A percentile compares a stretch with the other conserved stretches of the same genome.
These are phyloP conservation scores for Colletotrichum neosansevieriae DNA, from an alignment of 2,329 filamentous ascomycete genomes.

Conservation along the genomic window DNA sequence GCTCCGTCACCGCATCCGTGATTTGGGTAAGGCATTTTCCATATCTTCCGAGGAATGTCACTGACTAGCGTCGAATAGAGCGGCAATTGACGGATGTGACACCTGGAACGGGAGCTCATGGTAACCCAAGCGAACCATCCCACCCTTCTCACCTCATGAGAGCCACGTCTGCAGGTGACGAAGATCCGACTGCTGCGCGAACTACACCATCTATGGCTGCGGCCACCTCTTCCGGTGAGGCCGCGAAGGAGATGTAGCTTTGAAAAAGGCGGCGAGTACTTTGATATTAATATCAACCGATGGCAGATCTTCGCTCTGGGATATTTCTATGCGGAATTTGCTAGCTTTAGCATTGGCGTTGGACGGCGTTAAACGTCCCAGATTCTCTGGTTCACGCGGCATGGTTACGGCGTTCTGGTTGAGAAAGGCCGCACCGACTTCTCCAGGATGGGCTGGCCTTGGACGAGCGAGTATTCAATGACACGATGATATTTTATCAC, in stretches of 20 bases:
- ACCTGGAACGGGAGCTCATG: constrained; percentile 44
- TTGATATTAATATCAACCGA: neutral
- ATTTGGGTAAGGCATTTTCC: constrained; percentile 68
- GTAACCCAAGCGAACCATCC: constrained; percentile 60
- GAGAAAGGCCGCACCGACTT: neutral
- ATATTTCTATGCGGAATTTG: neutral
- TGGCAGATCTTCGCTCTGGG: neutral
- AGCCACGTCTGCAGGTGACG: constrained; percentile 59
- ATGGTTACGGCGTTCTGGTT: constrained; percentile 17
- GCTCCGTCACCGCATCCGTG: constrained; percentile 79
- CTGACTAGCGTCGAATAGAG: constrained; percentile 53
- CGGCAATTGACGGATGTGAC: constrained; percentile 63
- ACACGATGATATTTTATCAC: no score
- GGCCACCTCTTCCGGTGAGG: neutral
- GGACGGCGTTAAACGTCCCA: constrained; percentile 1
- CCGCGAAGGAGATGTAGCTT: constrained; percentile 16
- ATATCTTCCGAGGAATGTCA: no score
- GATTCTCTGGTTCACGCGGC: constrained; percentile 1
- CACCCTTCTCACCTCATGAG: constrained; percentile 62
- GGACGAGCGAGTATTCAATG: no score
- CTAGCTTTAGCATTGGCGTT: constrained; percentile 11
- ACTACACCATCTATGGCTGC: constrained; percentile 14
- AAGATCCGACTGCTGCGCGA: constrained; percentile 42
- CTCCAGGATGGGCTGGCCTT: no score
- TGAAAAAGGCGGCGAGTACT: neutral